Base-by-base conservation (phyloP, 148 eudicot species). In the Silene latifolia region DNA sequence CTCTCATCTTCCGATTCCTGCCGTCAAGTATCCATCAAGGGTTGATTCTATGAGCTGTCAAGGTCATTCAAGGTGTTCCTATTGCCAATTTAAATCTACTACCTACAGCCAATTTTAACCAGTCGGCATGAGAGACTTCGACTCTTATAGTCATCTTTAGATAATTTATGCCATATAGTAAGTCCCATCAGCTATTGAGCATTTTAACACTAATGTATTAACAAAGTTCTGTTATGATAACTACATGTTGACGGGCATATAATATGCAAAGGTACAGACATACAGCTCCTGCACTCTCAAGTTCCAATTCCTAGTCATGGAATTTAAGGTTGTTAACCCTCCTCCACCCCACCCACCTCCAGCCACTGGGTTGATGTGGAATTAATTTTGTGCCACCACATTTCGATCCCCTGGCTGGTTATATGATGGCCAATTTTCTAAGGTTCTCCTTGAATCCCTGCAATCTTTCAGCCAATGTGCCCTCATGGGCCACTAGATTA, bases 11-110 rank as follows among this genome's bases (percentile, higher is more conserved):
- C 42, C 5, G 20, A 8, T 20, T 42, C 20, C 42, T 57, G 8
- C 66, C n/a, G 23, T 35, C 54, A 39, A 25, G 57, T 74, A 20
- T 42, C n/a, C 69, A 47, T 24, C 70, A 15, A 74, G 60, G 67
- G 57, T 14, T 10, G 19, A 8, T 56, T 32, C 21, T 32, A 35
- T 73, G 23, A 35, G 32, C 60, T 24, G 70, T 19, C 15, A 53
- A 23, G 17, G 53, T 12, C 69, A 74, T 13, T 39, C 25, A 74
- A 13, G 39, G 47, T 10, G 57, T 73, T 17, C 56, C 32, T 63
- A 74, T 13, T 24, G 18, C 18, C 46, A 63, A 46, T 15, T 47
- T 39, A 53, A 74, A 67, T 24, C 21, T 24, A 62, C 69, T 48
- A 63, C 15, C 58, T 44, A n/a, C 78, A 27, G 25, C 54, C 58